Conservation (phyloP, 495 filamentous ascomycete genomes). For the Lichenothelia convexa region DNA sequence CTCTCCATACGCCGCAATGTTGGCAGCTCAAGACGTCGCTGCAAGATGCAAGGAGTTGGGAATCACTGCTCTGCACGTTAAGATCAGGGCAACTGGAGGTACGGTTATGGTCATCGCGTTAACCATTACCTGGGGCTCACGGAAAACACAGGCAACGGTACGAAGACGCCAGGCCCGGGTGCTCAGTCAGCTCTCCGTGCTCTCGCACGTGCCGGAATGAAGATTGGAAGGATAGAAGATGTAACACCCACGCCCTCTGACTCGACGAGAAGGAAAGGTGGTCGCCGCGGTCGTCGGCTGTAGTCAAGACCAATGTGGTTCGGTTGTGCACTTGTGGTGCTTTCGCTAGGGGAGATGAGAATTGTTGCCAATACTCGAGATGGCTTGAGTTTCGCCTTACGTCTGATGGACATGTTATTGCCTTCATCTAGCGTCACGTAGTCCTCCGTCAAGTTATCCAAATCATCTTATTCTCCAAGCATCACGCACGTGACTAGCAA, state of each 20-base stretch:
- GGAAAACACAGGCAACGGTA: slow-evolving; percentile 59
- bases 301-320: too few species aligned
- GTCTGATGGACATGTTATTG: too few species aligned
- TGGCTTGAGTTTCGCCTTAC: too few species aligned
- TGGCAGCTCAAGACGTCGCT: slow-evolving; percentile 75
- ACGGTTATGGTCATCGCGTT: slow-evolving; percentile 13
- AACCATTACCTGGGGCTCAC: not conserved
- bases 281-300: slow-evolving; percentile 99
- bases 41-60: slow-evolving; percentile 97
- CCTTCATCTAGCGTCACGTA: too few species aligned
- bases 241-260: slow-evolving; percentile 97
- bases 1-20: slow-evolving; percentile 98
- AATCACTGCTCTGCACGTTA: slow-evolving; percentile 97
- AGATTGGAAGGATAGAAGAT: slow-evolving; percentile 98
- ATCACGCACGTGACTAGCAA: too few species aligned
- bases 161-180: slow-evolving; percentile 97
- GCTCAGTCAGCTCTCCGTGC: slow-evolving; percentile 98
- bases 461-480: too few species aligned
- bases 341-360: too few species aligned
- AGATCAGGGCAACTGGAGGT: slow-evolving; percentile 98
- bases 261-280: slow-evolving; percentile 96
- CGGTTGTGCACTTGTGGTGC: too few species aligned
- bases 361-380: too few species aligned
- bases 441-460: too few species aligned
- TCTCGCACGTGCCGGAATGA: slow-evolving; percentile 95